phyloP scores from a whole-genome alignment of 805 yeast species.

The Sungouiozyma ichnusensis region DNA sequence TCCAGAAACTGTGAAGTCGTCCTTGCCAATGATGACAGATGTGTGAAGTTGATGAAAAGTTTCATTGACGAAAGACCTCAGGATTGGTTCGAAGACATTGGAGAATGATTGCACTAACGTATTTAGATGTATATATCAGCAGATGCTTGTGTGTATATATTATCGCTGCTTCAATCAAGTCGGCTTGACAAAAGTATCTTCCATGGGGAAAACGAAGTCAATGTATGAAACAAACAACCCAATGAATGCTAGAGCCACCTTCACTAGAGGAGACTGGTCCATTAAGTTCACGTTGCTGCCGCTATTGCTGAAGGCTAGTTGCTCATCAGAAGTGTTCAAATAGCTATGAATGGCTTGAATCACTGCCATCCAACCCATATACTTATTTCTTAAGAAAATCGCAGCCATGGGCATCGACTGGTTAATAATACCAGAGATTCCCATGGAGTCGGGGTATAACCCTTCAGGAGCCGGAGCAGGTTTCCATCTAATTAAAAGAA shows the following conservation, averaged over 20 bases:
- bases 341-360: conserved; percentile 36
- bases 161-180: neutral
- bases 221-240: conserved; percentile 45
- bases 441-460: conserved; percentile 35
- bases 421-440: conserved; percentile 29
- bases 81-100: conserved; percentile 78
- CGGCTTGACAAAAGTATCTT: neutral
- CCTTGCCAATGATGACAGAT: conserved; percentile 46
- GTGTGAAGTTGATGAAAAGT: conserved; percentile 61
- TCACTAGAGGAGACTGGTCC: conserved; percentile 36
- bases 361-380: conserved; percentile 40
- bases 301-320: conserved; percentile 28
- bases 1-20: conserved; percentile 64
- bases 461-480: conserved; percentile 42
- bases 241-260: conserved; percentile 35
- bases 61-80: conserved; percentile 72
- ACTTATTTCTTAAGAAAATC: conserved; percentile 45
- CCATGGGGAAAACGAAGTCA: conserved; percentile 38
- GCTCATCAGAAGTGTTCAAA: conserved; percentile 20
- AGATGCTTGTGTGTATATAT: too few relatives aligned
- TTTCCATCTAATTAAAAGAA: conserved; percentile 24
- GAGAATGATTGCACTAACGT: conserved; percentile 25
- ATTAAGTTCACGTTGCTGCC: conserved; percentile 12
- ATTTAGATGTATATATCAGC: conserved; percentile 1
- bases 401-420: conserved; percentile 62